Base-by-base conservation (phyloP, 1,284 basidiomycete species). In the Chalciporus sp. region DNA sequence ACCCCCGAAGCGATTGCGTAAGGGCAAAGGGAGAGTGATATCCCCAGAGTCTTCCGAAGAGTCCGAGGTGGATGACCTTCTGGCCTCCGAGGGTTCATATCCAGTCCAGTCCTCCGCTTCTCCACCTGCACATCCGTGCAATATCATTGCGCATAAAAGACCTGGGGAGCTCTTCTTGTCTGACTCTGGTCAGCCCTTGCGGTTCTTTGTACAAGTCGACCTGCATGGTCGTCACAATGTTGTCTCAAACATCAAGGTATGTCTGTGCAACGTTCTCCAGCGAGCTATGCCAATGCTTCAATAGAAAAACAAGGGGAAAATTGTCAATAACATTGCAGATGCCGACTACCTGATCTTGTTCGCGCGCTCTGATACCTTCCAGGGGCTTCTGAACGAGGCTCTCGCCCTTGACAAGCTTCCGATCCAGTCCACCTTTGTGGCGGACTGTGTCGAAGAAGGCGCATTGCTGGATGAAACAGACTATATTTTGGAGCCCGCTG, bases 241-340 rank as follows among this genome's bases (percentile, higher is more conserved):
- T n/a, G 72, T 82, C n/a, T 71, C 66, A 49, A 70, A 73, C 8
- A 81, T 88, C 60, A 85, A 82, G 76, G 86, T 85, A 53, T 47
- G 70, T 61, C 33, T 17, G n/a, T n/a, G 23, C 33, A 14, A 10
- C 31, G 11, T 31, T 43, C 52, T 20, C 8, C 9, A 7, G 12
- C 11, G n/a, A 26, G 43, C 31, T 17, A 52, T 47, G 14, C 23
- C 10, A n/a, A 66, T 37, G 6, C 6, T 20, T 43, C 19, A 11
- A 29, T 62, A 89, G 87, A 84, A 77, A 77, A 75, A 84, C 55
- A 85, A 83, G 7, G 87, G 88, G 12, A 74, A 65, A 56, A 81
- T 88, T 41, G 75, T 75, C 7, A 72, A 74, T 16, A 75, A 78
- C 40, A 75, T 80, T n/a, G 61, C 69, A 6, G 70, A 74, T 16